Evolutionary conservation across 441 rosid species (phyloP).

Genomic region (Metrosideros polymorpha): DNA sequence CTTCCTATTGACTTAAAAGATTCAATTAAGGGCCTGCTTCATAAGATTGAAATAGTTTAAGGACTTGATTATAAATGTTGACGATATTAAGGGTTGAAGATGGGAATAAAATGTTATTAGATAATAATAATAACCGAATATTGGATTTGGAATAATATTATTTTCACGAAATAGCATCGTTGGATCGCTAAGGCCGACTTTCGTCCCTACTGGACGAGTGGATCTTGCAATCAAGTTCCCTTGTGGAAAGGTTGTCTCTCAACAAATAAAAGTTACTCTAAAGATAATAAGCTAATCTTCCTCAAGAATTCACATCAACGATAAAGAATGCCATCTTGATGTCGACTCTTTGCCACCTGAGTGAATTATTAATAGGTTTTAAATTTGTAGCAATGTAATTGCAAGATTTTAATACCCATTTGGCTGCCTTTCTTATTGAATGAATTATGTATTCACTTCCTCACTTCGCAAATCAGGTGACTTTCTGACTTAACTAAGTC

Average conservation of each 20-base stretch:
- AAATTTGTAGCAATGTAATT: not conserved
- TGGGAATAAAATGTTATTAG: too few relatives aligned
- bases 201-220: rapidly evolving
- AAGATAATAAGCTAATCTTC: rapidly evolving
- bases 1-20: not conserved
- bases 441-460: not conserved
- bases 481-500: not conserved
- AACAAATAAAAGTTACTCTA: not conserved
- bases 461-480: not conserved
- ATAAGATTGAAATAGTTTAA: not conserved
- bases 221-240: rapidly evolving
- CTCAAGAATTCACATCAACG: rapidly evolving
- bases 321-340: rapidly evolving
- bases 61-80: not conserved
- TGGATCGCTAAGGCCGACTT: rapidly evolving
- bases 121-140: not conserved
- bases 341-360: not conserved
- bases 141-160: not conserved
- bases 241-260: not conserved
- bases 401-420: not conserved
- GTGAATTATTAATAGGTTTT: not conserved
- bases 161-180: not conserved
- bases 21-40: not conserved
- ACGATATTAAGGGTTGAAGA: not conserved
- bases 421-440: not conserved